Evolutionary conservation across 2,329 filamentous ascomycete species (phyloP), one percentile per base, ranked within the genome.

Genomic region (Aspergillus carbonarius): DNA sequence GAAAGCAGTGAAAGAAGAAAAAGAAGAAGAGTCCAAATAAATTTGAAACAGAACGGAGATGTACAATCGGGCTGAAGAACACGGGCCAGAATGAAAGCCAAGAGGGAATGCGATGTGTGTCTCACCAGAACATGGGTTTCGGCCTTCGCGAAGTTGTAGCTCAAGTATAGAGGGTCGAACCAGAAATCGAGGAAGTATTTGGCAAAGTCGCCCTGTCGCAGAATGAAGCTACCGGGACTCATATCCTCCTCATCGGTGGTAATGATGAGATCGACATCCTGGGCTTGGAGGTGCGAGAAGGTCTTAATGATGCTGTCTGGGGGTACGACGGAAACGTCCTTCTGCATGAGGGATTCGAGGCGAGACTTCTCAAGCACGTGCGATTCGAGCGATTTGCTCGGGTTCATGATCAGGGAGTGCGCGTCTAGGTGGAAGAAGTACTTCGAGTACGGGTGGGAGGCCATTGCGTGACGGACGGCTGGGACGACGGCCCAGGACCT

Each of bases 261-360:
- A 37, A 97, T 74, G 39, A 97, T 83, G 13, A 98, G 81, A 64
- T 96, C 90, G 42, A 96, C 87, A 57, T 92, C 85, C 46, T 89
- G 82, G 35, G 87, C 88, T 62, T 86, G 87, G n/a, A 96, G 80
- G 70, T 96, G 88, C 15, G 84, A 80, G 72, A 96, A 96, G 0
- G 96, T 98, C 80, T 91, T 93, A 78, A 99, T 98, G 68, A 99
- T 93, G 77, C 92, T 96, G 77, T 97, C 92, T 0, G 96, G 95
- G 2, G 93, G 95, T 8, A 98, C 93, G 52, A 99, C 87, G 5
- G 95, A 86, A 55, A 88, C 83, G 74, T 96, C 90, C 72, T 87
- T 89, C 67, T 95, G 85, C 91, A 98, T 97, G 57, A 90, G 74
- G 20, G 81, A 81, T 69, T 96, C 89, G 49, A 99, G 82, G 57